Base-by-base conservation (phyloP, 345 rosid species). In the Acer campestre region DNA sequence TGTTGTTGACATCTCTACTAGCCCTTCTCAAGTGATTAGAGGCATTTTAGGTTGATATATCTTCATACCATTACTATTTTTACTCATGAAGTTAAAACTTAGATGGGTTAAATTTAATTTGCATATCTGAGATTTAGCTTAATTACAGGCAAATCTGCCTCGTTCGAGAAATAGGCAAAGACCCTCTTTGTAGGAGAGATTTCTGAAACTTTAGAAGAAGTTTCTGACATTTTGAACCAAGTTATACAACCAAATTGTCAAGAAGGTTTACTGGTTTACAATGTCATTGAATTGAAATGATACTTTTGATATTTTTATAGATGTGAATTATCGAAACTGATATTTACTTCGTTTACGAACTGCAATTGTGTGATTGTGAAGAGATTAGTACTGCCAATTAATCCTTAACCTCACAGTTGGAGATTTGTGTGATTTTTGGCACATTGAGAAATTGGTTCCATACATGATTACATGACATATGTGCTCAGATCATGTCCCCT, bases 391-490 rank as follows among this genome's bases (percentile, higher is more conserved):
- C 42, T 38, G 44, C 22, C 11, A 10, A 6, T 67, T n/a, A 22
- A 67, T 42, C 29, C 71, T 42, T 44, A n/a, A 10, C 71, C 55
- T 67, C 16, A 18, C 17, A 6, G 11, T 67, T 20, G 1, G 42
- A 67, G 71, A 68, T 44, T n/a, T 22, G 12, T 11, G 31, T 42
- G 71, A 68, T 44, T 67, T 42, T 49, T 68, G 27, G 8, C 29
- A 16, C 12, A 27, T 53, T 49, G 61, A 16, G 38, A 48, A 69
- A 13, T 49, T 12, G 40, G 7, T 46, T 22, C 12, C 3, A 56
- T 69, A 14, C 73, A 23, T 25, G 73, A 69, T 42, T 69, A 14
- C 73, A 23, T 25, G 73, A 69, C 61, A 56, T 25, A 48, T 69
- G 22, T 69, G 73, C 59, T 68, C 38, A 68, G 38, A 67, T 25